Conservation (phyloP, 1,284 basidiomycete genomes). For the Fomitopsis palustris region DNA sequence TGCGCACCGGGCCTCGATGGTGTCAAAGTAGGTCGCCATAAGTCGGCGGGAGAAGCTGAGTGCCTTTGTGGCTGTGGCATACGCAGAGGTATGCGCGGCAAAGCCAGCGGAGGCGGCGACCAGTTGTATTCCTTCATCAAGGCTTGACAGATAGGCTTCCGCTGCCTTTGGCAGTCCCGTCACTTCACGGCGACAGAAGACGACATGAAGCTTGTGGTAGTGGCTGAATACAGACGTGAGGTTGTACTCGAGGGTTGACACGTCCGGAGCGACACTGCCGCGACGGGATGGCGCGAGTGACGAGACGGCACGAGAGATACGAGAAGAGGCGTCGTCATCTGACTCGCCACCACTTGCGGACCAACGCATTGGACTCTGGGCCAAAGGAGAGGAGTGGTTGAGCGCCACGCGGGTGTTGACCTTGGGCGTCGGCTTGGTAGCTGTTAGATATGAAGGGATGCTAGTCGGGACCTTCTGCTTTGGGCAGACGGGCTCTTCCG, state of each 20-base stretch:
- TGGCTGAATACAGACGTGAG: background rate
- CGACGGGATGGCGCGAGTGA: background rate
- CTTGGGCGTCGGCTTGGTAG: background rate
- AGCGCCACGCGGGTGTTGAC: background rate
- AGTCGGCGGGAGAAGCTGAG: background rate
- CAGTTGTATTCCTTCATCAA: background rate
- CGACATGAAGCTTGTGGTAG: background rate
- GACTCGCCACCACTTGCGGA: background rate
- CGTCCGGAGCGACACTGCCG: background rate
- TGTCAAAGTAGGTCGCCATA: slow-evolving; percentile 3
- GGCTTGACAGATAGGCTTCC: background rate
- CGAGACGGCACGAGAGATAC: background rate
- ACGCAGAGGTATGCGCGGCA: background rate
- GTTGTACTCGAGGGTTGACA: background rate
- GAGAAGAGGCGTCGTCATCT: background rate
- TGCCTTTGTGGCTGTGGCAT: background rate
- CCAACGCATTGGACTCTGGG: background rate
- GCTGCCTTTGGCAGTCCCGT: background rate
- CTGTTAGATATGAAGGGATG: background rate
- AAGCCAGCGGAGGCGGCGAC: background rate
- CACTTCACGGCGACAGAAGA: background rate
- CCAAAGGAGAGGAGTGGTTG: background rate
- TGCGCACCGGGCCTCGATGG: background rate
- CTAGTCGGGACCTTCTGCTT: background rate
- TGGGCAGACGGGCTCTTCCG: background rate